Evolutionary conservation across 345 rosid species (phyloP), one percentile per base, ranked within the genome.

Genomic region (Eutrema japonicum): DNA sequence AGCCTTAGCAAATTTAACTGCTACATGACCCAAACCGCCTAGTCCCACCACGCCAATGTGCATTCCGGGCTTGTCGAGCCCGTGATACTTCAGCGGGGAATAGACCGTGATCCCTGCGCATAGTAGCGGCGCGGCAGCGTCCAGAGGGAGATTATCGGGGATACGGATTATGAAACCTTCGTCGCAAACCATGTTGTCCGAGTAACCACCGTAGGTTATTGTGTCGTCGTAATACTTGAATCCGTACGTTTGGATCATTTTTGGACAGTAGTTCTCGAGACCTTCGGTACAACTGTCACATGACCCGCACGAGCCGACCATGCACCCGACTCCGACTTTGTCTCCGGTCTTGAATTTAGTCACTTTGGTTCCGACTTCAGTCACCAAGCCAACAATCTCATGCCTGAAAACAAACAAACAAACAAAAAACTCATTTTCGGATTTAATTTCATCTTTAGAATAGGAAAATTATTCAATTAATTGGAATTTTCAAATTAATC

Each of bases 1-100:
- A 4, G 95, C 92, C 72, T 91, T 91, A 0, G 87, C 87, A 78
- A 91, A 85, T 38, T 85, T 88, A 2, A 88, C 89, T 0, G 82
- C 89, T 2, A 89, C 81, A 64, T 91, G 97, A 16, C 97, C 95
- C 0, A 91, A 67, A 2, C 93, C 88, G 4, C 93, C 97, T 52
- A 89, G 77, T 1, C 95, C 95, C 26, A 85, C 95, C 36, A 91
- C 79, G 14, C 89, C 91, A 0, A 85, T 22, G 66, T 82, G 85
- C 69, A 49, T 58, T 3, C 81, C 87, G 2, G 87, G 83, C 32
- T 81, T 72, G 29, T 70, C 87, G 0, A 85, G 77, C 6, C 83
- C 89, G 55, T 70, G 81, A 16, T 75, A 70, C 67, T 48, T 85
- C 68, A 85, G 8, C 1, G 92, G 84, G 16, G 86, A 82, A 33